Conservation (phyloP, 169 alveolate species). For the Cryptosporidium xiaoi region DNA sequence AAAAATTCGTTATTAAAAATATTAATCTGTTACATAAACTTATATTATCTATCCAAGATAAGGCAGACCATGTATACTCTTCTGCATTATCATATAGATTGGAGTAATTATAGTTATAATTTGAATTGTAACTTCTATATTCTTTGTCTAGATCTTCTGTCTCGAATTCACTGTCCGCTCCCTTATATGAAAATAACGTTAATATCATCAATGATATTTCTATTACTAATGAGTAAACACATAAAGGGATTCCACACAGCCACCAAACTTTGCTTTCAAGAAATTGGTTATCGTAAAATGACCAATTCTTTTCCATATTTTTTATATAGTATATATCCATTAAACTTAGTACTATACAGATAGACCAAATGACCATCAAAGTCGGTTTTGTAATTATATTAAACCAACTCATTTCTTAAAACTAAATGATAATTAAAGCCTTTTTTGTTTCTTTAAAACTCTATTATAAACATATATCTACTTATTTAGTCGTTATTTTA, state of each 20-base stretch:
- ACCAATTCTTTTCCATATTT: conserved; percentile 35
- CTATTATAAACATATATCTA: no score
- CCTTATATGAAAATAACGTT: conserved; percentile 14
- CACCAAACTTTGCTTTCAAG: conserved; percentile 68
- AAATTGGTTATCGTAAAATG: conserved; percentile 12
- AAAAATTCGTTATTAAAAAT: conserved; percentile 42
- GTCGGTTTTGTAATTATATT: conserved; percentile 19
- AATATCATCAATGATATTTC: conserved; percentile 45
- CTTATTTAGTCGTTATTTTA: no score
- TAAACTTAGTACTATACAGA: conserved; percentile 43
- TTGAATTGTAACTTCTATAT: conserved; percentile 34
- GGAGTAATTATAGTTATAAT: conserved; percentile 6
- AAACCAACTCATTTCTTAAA: conserved; percentile 14
- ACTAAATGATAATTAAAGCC: no score
- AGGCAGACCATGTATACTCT: conserved; percentile 18
- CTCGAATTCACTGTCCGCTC: conserved; percentile 17
- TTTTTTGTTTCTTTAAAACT: no score
- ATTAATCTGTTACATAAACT: conserved; percentile 60
- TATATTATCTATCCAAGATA: conserved; percentile 54
- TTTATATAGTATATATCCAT: conserved; percentile 45
- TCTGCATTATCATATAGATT: conserved; percentile 29
- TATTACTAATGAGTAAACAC: conserved; percentile 20
- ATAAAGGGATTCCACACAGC: conserved; percentile 61
- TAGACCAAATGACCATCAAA: conserved; percentile 14
- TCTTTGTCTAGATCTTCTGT: conserved; percentile 24